Evolutionary conservation across 768 basidiomycete species (phyloP), one percentile per base, ranked within the genome.

Genomic region (Psilocybe cubensis): DNA sequence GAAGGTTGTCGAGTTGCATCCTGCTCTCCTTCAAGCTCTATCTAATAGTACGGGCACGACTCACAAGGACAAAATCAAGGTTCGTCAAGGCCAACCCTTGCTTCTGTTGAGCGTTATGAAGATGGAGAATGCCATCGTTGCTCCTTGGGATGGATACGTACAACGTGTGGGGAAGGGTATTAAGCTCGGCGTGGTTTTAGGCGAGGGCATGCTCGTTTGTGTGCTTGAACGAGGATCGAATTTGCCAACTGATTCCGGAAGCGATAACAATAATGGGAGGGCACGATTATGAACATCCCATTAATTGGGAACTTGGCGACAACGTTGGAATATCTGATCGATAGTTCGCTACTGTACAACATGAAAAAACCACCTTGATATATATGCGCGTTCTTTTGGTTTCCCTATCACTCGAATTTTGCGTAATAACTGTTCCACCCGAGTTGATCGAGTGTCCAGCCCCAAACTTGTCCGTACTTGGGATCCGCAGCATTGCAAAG

Each of bases 101-200:
- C 52, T 73, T 23, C 63, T 73, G 8, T 46, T 77, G 33, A 77
- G 72, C 38, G 70, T 73, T 21, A 77, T 77, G 76, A 77, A 77
- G 68, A 77, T 77, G 75, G 76, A 77, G 55, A 76, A 66, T 53
- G 62, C 65, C 3, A 56, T 77, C 18, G 41, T 58, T 4, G 68
- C 72, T 11, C 70, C 71, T 0, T 55, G 50, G 27, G 71, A 73
- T 62, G 73, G 72, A 27, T 54, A 61, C 46, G 61, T 77, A 4
- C 63, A 65, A 46, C 63, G 69, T 41, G 35, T 66, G 21, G 76
- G 75, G 6, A 72, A 66, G 43, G 75, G 74, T 1, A 59, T 75
- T n/a, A 62, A 62, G 28, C 58, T 63, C 28, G 75, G 76, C 1
- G 66, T 60, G 17, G 65, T 77, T 4, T 25, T 77, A 29, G 70